Evolutionary conservation across 768 basidiomycete species (phyloP), one percentile per base, ranked within the genome.

Genomic region (Lentinula detonsa): DNA sequence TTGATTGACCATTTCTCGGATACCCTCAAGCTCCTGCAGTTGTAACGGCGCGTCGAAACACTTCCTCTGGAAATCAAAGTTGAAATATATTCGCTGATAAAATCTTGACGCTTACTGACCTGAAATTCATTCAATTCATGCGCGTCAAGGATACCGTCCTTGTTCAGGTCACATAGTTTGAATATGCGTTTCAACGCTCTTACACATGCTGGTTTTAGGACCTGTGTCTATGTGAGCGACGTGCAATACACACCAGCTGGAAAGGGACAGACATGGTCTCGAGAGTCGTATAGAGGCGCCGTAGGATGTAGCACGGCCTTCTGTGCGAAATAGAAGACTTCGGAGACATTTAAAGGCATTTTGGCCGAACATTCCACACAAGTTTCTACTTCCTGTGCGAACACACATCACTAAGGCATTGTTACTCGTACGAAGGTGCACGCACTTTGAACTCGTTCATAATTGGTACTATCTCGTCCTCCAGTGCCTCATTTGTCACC

Each of bases 361-460:
- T 90, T 89, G 3, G 95, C 95, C n/a, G 94, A 96, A 69, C 92
- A 93, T 75, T 98, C 96, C 34, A 98, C 91, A 68, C 95, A 98
- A 45, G 96, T 98, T 71, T 98, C 95, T 58, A 98, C 95, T 83
- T 98, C 95, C 96, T 98, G 65, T 43, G 61, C 4, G 52, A 57
- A 61, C 59, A 51, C n/a, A 60, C 64, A 62, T 39, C 57, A 42
- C 45, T 50, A 55, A 34, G 31, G 15, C 10, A 39, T 28, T 6
- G 50, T 56, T 59, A 35, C 64, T 56, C 23, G 37, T 46, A 42
- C 57, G 2, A 31, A 10, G 51, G 21, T 10, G 3, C 23, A 67
- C 75, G 59, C 69, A 88, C 95, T 85, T 99, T 99, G 86, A 96
- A 99, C 73, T 98, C 96, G 65, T 90, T 87, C 96, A 98, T 99